Base-by-base conservation (phyloP, 2,329 filamentous ascomycete genomes). In the Chaetomiaceae sp. region DNA sequence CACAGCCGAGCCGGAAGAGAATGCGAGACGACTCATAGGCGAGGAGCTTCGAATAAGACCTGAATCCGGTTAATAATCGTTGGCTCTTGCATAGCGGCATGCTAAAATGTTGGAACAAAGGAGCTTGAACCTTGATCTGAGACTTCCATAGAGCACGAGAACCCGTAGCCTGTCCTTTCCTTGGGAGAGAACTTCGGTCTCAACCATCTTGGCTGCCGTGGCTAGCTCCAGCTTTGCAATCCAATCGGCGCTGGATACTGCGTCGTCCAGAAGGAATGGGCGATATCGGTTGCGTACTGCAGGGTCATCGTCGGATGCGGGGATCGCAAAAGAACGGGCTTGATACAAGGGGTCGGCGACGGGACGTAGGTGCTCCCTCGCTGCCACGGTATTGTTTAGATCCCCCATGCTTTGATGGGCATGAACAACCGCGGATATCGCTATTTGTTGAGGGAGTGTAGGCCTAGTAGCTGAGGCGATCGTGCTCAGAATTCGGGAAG, bases 341-440 rank as follows among this genome's bases (percentile, higher is more conserved):
- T 23, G 44, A 25, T 27, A 46, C 21, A 13, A 14, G 10, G 23
- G 16, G 23, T 47, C 33, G 21, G 23, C 23, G 8, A 47, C 33
- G 23, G 44, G n/a, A 1, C 13, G 11, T 2, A 29, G 23, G n/a
- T 20, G 44, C 16, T 47, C 44, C 44, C 44, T 37, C 7, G 16
- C 33, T 16, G 33, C 44, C 9, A 3, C n/a, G 1, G 40, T 46
- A 21, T 54, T 48, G 25, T 54, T 54, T 18, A 54, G 45, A 32
- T 54, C 51, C 13, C 46, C 51, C 51, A 54, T 54, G 23, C 13
- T 44, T 29, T 21, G 32, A 13, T 27, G 50, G 30, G 45, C 11
- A 13, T 8, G 14, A 23, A 27, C 4, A 38, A n/a, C n/a, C n/a
- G n/a, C n/a, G n/a, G 48, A 36, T 18, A 16, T n/a, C 11, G 23